A percentile compares a stretch with the other conserved stretches of the same genome.
Evolutionary conservation across 106 monocot genomes (phyloP).

Genomic region (Phalaenopsis equestris): DNA sequence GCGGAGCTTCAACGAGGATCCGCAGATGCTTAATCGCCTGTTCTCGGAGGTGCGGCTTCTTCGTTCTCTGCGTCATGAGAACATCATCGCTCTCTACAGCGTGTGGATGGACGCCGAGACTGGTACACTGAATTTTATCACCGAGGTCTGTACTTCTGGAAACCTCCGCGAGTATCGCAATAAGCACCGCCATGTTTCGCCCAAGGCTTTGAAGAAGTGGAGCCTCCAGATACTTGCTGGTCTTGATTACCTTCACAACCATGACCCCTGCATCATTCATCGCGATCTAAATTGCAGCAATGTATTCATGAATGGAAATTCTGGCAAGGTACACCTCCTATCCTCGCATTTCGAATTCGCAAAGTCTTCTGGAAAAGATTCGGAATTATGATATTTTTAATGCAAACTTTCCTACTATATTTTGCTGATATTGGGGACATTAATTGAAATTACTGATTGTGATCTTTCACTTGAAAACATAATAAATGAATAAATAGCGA

Average conservation of each 20-base stretch:
- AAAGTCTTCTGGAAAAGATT: neutral
- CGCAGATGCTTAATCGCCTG: conserved; percentile 30
- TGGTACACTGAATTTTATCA: conserved; percentile 75
- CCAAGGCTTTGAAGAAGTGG: conserved; percentile 87
- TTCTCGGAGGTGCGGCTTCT: conserved; percentile 67
- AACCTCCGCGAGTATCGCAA: conserved; percentile 58
- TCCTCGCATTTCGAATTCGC: neutral
- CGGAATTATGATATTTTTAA: neutral
- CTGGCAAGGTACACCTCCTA: conserved; percentile 33
- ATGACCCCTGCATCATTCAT: conserved; percentile 84
- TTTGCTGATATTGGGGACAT: too few species aligned
- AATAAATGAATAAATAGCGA: too few species aligned
- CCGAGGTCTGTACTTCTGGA: conserved; percentile 87
- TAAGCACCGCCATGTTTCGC: conserved; percentile 57
- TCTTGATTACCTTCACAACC: conserved; percentile 68
- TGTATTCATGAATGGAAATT: conserved; percentile 81
- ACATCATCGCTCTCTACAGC: conserved; percentile 58
- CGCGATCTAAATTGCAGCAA: conserved; percentile 91
- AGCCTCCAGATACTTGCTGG: conserved; percentile 62
- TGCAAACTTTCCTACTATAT: too few species aligned
- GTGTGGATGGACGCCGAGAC: conserved; percentile 14
- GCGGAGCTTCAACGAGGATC: conserved; percentile 23
- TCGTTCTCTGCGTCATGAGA: conserved; percentile 42
- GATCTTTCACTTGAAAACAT: too few species aligned
- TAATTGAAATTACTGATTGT: too few species aligned